Percentiles rank a stretch among this genome's conserved stretches.
phyloP scores from a whole-genome alignment of 2,329 filamentous ascomycete species.

The Leptographium procerum region DNA sequence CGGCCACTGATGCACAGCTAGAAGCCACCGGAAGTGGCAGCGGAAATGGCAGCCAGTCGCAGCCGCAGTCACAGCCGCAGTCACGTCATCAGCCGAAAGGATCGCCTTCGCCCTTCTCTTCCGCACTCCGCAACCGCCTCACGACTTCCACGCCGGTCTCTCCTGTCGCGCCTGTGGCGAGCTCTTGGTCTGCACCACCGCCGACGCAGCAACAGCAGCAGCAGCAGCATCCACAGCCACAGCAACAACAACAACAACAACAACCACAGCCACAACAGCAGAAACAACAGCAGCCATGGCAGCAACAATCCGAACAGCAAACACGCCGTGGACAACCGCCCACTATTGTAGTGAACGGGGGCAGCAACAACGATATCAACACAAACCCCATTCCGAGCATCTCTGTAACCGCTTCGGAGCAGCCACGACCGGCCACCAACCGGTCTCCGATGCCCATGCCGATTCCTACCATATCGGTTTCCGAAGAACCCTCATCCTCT shows the following conservation, averaged over 20 bases:
- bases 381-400: constrained; percentile 37
- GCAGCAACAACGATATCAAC: neutral
- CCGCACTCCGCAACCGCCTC: constrained; percentile 13
- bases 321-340: constrained; percentile 24
- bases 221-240: constrained; percentile 17
- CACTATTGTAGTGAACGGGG: constrained; percentile 33
- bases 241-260: constrained; percentile 10
- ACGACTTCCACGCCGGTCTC: constrained; percentile 28
- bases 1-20: constrained; percentile 59
- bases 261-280: constrained; percentile 21
- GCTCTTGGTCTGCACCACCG: constrained; percentile 25
- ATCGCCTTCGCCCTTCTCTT: neutral
- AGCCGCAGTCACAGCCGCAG: constrained; percentile 13
- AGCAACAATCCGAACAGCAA: constrained; percentile 18
- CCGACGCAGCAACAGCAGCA: constrained; percentile 14
- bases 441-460: constrained; percentile 4
- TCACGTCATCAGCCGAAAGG: constrained; percentile 13
- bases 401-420: constrained; percentile 26
- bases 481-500: constrained; percentile 13
- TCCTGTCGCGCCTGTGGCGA: constrained; percentile 44
- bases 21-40: constrained; percentile 23
- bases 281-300: constrained; percentile 13
- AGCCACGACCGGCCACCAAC: neutral
- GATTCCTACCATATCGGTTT: constrained; percentile 24
- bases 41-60: constrained; percentile 9